Percentiles rank a stretch among this genome's conserved stretches.
Conservation (phyloP, 768 basidiomycete species). For the Lactifluus volemus region DNA sequence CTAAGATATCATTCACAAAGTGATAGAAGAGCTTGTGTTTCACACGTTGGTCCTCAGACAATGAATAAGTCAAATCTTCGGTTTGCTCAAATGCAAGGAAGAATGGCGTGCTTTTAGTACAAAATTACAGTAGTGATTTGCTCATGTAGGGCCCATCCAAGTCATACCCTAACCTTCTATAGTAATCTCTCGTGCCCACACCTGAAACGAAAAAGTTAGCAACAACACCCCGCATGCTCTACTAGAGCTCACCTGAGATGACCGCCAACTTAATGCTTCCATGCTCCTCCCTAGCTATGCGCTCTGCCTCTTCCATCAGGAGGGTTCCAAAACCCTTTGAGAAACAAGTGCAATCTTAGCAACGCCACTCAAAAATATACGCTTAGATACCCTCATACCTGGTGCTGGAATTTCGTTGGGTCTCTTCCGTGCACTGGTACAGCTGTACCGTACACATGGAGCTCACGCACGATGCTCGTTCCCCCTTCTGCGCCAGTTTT, state of each 20-base stretch:
- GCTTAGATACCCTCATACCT: constrained; percentile 33
- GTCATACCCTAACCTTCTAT: constrained; percentile 87
- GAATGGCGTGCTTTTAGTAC: not conserved
- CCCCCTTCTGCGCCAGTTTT: constrained; percentile 62
- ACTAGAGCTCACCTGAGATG: constrained; percentile 63
- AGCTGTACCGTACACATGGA: constrained; percentile 97
- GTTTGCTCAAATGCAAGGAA: not conserved
- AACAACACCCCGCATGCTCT: not conserved
- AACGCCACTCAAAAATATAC: not conserved
- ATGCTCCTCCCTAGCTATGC: constrained; percentile 95
- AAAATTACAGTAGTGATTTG: constrained; percentile 45
- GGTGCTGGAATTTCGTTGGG: constrained; percentile 97
- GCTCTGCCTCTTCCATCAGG: constrained; percentile 98
- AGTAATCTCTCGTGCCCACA: constrained; percentile 96
- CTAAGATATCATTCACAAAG: constrained; percentile 90
- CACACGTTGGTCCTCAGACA: constrained; percentile 45
- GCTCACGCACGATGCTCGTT: constrained; percentile 87
- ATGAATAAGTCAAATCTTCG: not conserved
- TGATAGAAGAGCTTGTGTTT: constrained; percentile 90
- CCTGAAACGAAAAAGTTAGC: constrained; percentile 34
- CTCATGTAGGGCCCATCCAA: constrained; percentile 98
- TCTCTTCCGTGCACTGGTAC: constrained; percentile 96
- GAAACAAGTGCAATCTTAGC: not conserved
- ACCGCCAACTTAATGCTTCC: constrained; percentile 95
- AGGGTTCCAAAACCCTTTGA: constrained; percentile 87